phyloP scores from a whole-genome alignment of 2,329 filamentous ascomycete genomes.

The Arthrobotrys entomopaga region DNA sequence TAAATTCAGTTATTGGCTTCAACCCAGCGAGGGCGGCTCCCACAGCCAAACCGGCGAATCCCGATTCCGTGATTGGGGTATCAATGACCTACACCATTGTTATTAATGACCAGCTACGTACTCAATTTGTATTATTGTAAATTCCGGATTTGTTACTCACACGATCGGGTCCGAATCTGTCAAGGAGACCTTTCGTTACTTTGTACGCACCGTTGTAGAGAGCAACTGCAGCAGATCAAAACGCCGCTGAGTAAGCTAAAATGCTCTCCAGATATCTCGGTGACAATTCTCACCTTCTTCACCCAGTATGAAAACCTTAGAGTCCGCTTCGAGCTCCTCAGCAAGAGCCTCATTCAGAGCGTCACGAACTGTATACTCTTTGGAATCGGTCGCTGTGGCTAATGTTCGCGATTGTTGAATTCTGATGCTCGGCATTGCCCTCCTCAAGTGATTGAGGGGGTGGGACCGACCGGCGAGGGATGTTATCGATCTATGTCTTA shows the following conservation, averaged over 20 bases:
- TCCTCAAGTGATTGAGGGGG: neutral
- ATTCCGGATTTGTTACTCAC: conserved; percentile 14
- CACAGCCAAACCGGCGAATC: conserved; percentile 91
- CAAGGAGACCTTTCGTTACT: conserved; percentile 95
- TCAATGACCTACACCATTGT: conserved; percentile 75
- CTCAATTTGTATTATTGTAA: neutral
- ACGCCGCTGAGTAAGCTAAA: neutral
- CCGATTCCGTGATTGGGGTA: conserved; percentile 96
- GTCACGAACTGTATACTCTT: conserved; percentile 76
- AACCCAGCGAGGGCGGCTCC: conserved; percentile 94
- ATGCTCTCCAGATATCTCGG: neutral
- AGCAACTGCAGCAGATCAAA: conserved; percentile 25
- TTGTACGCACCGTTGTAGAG: conserved; percentile 96
- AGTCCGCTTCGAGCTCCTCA: conserved; percentile 93
- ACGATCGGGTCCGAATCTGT: conserved; percentile 96
- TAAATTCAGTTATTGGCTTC: conserved; percentile 93
- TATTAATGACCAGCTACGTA: neutral
- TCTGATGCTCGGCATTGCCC: conserved; percentile 13
- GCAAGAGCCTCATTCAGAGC: conserved; percentile 97
- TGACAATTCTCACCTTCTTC: conserved; percentile 78
- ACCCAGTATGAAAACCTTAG: conserved; percentile 94
- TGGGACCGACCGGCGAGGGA: conserved; percentile 22
- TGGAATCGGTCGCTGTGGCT: conserved; percentile 37
- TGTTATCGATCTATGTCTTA: conserved; percentile 27
- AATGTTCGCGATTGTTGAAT: conserved; percentile 29